Evolutionary conservation across 208 protist species (phyloP).

Genomic region (Trypanosoma caninum): DNA sequence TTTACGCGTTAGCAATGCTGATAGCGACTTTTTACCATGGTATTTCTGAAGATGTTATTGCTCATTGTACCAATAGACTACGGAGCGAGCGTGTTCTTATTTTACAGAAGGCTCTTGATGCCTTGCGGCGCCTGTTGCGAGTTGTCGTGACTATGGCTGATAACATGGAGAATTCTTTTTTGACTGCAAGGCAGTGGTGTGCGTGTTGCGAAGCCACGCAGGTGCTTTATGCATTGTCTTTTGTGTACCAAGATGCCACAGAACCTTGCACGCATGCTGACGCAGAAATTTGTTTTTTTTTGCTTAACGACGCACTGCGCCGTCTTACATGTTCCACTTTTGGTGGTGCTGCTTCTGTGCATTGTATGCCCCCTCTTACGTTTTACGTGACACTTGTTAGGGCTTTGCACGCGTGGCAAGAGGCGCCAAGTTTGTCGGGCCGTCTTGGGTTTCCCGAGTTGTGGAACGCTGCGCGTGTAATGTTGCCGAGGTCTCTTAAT

Average conservation of each 20-base stretch:
- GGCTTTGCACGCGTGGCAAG: neutral
- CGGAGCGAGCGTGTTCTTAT: neutral
- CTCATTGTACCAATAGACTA: neutral
- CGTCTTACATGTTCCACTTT: neutral
- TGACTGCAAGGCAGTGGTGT: constrained; percentile 10
- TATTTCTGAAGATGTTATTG: neutral
- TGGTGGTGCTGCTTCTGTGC: neutral
- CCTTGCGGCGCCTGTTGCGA: neutral
- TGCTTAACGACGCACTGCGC: constrained; percentile 5
- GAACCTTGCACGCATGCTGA: neutral
- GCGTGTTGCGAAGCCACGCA: constrained; percentile 15
- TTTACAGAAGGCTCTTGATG: neutral
- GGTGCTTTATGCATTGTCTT: constrained; percentile 2
- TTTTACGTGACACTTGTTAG: constrained; percentile 18
- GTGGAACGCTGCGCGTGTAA: constrained; percentile 4
- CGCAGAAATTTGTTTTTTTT: neutral
- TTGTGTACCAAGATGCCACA: neutral
- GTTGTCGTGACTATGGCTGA: neutral
- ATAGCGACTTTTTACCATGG: neutral
- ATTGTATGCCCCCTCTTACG: neutral
- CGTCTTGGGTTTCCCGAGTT: neutral
- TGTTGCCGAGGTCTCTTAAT: constrained; percentile 9
- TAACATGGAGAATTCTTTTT: neutral
- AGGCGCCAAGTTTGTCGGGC: neutral
- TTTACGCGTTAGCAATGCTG: neutral